Evolutionary conservation across 2,329 filamentous ascomycete species (phyloP), one percentile per base, ranked within the genome.

Genomic region (Neofusicoccum cordaticola): DNA sequence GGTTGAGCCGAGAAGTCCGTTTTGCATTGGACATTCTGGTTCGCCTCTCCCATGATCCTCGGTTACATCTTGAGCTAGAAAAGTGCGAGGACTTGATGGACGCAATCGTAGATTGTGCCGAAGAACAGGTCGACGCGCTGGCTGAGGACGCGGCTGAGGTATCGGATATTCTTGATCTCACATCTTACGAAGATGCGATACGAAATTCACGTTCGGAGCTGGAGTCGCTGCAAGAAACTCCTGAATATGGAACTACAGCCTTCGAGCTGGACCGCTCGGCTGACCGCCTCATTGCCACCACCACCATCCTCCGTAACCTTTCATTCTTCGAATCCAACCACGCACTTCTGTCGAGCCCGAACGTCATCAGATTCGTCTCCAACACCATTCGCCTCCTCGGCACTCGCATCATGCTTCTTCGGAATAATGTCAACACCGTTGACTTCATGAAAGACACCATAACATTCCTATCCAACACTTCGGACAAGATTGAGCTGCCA

Each of bases 401-500:
- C 35, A 97, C 93, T 3, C 89, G 93, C 13, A 92, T 92, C 70
- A 91, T 94, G 84, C 84, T 98, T 35, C 80, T 98, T 47, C 88
- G 92, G 44, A 92, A 88, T 3, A 86, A 95, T 69, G 83, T 86
- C 72, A 97, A 97, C 77, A 95, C 91, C 0, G 82, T 97, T 69
- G 95, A 99, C 77, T 94, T 98, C 71, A 96, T 97, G 91, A 99
- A 99, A 79, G 95, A 99, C 75, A 83, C 93, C 35, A 87, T 98
- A 65, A 89, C 92, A 15, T 88, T 96, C 69, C 82, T 99, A 63
- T 97, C 94, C 64, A 98, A 99, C 75, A 87, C 96, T 53, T 88
- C 93, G 7, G 87, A 91, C 52, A 86, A 87, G 9, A 85, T 98
- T 61, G 90, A 94, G 72, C 82, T 99, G 44, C 90, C 93, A 1